These are phyloP conservation scores for Stereum hirsutum DNA, from an alignment of 1,284 basidiomycete genomes.

Conservation along the genomic window DNA sequence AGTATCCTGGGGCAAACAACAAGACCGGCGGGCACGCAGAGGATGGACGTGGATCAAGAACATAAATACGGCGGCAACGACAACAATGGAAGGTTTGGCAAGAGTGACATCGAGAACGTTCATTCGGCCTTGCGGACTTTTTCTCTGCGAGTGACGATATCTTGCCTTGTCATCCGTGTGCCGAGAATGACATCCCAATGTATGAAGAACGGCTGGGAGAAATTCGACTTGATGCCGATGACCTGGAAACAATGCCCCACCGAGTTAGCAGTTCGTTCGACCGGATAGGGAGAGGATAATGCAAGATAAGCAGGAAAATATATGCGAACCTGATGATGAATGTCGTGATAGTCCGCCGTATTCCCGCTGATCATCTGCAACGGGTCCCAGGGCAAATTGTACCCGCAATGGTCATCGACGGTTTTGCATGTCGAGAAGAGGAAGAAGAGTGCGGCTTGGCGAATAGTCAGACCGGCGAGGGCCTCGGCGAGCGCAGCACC, in stretches of 20 bases:
- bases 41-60: background rate
- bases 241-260: constrained; percentile 40
- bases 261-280: too few species aligned
- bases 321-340: constrained; percentile 80
- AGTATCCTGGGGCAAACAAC: background rate
- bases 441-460: constrained; percentile 86
- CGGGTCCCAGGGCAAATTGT: constrained; percentile 83
- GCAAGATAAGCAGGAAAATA: background rate
- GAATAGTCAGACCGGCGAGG: constrained; percentile 62
- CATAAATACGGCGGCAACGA: too few species aligned
- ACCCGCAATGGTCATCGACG: constrained; percentile 97
- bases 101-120: too few species aligned
- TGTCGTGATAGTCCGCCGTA: constrained; percentile 97
- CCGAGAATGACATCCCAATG: constrained; percentile 81
- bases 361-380: constrained; percentile 86
- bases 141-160: constrained; percentile 39
- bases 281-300: background rate
- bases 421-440: constrained; percentile 85
- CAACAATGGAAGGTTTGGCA: background rate
- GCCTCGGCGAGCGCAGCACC: constrained; percentile 78
- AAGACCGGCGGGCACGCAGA: too few species aligned
- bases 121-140: constrained; percentile 6
- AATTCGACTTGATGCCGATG: constrained; percentile 94
- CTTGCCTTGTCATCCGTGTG: constrained; percentile 71
- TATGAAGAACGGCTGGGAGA: constrained; percentile 90